Evolutionary conservation across 1,139 yeast genomes (phyloP).

Genomic region (Magnusiomyces ingens): DNA sequence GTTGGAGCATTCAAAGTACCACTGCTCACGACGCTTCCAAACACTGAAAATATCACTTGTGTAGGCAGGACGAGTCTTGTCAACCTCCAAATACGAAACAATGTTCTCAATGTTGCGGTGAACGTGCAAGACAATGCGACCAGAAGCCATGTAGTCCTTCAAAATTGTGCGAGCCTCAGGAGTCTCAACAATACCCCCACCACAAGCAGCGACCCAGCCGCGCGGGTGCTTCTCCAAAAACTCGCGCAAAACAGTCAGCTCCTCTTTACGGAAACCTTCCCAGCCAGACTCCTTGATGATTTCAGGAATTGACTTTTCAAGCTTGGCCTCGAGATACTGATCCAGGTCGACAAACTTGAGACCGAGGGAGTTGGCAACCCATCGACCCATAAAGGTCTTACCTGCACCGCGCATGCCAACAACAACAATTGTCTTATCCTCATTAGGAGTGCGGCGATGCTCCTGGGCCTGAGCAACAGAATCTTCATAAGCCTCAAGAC

Average conservation of each 20-base stretch:
- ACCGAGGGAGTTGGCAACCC: conserved; percentile 70
- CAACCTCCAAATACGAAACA: conserved; percentile 62
- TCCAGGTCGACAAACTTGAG: conserved; percentile 77
- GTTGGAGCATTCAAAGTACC: conserved; percentile 79
- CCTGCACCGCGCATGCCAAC: conserved; percentile 99
- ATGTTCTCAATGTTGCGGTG: conserved; percentile 85
- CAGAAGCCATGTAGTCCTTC: conserved; percentile 46
- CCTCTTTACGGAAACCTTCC: conserved; percentile 75
- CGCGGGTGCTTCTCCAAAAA: conserved; percentile 42
- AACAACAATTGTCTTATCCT: conserved; percentile 58
- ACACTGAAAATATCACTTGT: conserved; percentile 68
- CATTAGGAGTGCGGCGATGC: conserved; percentile 29
- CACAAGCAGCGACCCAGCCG: conserved; percentile 79
- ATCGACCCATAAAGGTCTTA: conserved; percentile 75
- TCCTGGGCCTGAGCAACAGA: not conserved
- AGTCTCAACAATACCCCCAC: conserved; percentile 92
- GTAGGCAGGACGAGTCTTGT: conserved; percentile 83
- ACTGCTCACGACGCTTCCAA: conserved; percentile 73
- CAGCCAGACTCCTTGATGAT: conserved; percentile 69
- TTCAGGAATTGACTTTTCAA: conserved; percentile 54
- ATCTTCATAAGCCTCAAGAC: conserved; percentile 50
- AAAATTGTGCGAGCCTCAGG: conserved; percentile 58
- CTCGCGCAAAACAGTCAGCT: conserved; percentile 52
- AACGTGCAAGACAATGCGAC: conserved; percentile 79
- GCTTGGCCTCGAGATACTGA: conserved; percentile 52